Percentiles rank a stretch among this genome's conserved stretches.
phyloP scores from a whole-genome alignment of 2,329 filamentous ascomycete species.

The Hypoxylon sp. region DNA sequence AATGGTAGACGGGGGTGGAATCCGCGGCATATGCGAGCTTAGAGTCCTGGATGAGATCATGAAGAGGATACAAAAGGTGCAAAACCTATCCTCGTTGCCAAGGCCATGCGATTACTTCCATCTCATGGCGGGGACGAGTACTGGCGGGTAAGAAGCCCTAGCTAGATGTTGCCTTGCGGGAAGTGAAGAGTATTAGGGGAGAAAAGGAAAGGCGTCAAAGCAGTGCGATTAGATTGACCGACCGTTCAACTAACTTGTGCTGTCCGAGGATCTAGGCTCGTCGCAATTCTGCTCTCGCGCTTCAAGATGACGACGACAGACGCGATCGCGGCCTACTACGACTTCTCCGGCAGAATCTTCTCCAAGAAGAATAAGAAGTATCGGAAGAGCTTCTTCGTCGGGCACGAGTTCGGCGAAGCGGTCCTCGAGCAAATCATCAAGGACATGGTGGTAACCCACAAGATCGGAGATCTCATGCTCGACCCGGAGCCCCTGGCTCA shows the following conservation, averaged over 20 bases:
- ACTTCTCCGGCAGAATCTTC: conserved; percentile 56
- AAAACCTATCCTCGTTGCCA: conserved; percentile 42
- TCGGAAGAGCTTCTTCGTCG: conserved; percentile 2
- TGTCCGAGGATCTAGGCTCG: conserved; percentile 52
- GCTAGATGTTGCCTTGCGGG: neutral
- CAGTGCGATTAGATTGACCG: neutral
- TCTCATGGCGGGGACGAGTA: conserved; percentile 57
- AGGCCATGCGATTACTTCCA: conserved; percentile 55
- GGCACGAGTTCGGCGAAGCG: conserved; percentile 50
- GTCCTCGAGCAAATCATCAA: conserved; percentile 52
- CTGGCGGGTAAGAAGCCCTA: conserved; percentile 50
- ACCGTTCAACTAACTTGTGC: conserved; percentile 6
- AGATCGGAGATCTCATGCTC: conserved; percentile 41
- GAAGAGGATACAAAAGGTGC: conserved; percentile 44
- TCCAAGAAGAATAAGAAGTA: conserved; percentile 43
- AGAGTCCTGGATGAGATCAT: conserved; percentile 54
- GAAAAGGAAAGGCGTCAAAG: neutral
- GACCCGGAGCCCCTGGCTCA: conserved; percentile 31
- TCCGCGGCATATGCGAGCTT: conserved; percentile 54
- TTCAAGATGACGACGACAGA: conserved; percentile 59
- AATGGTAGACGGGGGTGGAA: conserved; percentile 52
- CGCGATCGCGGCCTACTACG: conserved; percentile 57
- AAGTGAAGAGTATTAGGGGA: neutral
- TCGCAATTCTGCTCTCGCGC: conserved; percentile 62
- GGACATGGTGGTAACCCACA: conserved; percentile 36